Percentiles rank a stretch among this genome's conserved stretches.
These are phyloP conservation scores for Tillandsia fasciculata DNA, from an alignment of 176 grass and related monocot species.

Conservation along the genomic window DNA sequence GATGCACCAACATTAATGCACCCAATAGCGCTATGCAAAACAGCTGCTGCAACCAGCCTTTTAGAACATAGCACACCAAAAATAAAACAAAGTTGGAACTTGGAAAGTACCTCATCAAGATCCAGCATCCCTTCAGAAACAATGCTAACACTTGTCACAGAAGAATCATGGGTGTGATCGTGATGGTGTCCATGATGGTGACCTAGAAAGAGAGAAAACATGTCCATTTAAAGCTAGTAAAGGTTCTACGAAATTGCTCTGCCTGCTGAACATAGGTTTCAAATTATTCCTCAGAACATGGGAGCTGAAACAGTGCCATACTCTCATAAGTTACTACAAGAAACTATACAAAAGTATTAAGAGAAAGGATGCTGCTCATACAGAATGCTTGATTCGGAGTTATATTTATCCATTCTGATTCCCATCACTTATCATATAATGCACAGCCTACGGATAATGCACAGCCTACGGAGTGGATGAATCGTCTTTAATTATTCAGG, in stretches of 20 bases:
- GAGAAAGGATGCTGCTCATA: not conserved
- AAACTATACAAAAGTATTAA: not conserved
- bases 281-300: not conserved
- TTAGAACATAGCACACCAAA: not conserved
- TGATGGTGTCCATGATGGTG: constrained; percentile 39
- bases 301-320: not conserved
- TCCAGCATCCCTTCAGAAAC: constrained; percentile 57
- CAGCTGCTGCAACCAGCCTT: no score
- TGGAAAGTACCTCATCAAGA: constrained; percentile 59
- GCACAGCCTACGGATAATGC: not conserved
- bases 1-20: no score
- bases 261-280: not conserved
- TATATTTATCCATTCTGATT: not conserved
- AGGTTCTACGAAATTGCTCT: not conserved
- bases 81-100: not conserved
- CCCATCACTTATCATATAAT: not conserved
- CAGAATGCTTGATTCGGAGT: not conserved
- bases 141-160: constrained; percentile 59
- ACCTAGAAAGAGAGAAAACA: constrained; percentile 11
- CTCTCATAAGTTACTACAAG: not conserved
- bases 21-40: no score
- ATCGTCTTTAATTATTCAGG: not conserved
- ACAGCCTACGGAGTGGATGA: not conserved
- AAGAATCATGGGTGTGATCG: constrained; percentile 58
- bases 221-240: not conserved